Conservation (phyloP, 306 rosid species). For the Castanea crenata region DNA sequence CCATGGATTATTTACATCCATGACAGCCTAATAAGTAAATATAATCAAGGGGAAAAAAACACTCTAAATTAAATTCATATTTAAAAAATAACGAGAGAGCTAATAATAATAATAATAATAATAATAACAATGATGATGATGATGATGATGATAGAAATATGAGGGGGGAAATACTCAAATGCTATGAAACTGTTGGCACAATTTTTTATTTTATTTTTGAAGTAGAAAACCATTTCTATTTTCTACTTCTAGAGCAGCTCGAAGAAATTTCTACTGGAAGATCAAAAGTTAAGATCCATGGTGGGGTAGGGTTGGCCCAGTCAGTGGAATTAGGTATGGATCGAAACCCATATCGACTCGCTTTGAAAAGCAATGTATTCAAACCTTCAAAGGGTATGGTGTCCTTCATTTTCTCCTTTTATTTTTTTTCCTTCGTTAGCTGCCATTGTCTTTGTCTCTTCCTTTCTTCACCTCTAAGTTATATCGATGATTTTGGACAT, state of each 20-base stretch:
- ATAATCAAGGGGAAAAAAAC: too few relatives aligned
- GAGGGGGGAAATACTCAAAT: too few relatives aligned
- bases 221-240: neutral
- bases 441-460: conserved; percentile 13
- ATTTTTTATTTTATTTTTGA: too few relatives aligned
- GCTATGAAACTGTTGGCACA: too few relatives aligned
- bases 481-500: neutral
- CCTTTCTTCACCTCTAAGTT: conserved; percentile 28
- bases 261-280: neutral
- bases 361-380: conserved; percentile 1
- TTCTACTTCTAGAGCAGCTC: neutral
- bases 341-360: neutral
- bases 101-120: too few relatives aligned
- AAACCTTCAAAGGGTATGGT: neutral
- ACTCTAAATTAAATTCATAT: too few relatives aligned
- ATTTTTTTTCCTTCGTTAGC: neutral
- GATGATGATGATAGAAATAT: too few relatives aligned
- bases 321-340: conserved; percentile 40
- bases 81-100: too few relatives aligned
- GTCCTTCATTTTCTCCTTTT: conserved; percentile 6
- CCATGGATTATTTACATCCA: too few relatives aligned
- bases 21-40: too few relatives aligned
- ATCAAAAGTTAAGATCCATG: neutral
- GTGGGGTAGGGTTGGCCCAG: neutral
- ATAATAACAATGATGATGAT: too few relatives aligned